Base-by-base conservation (phyloP, 768 basidiomycete genomes). In the Boletales sp. region DNA sequence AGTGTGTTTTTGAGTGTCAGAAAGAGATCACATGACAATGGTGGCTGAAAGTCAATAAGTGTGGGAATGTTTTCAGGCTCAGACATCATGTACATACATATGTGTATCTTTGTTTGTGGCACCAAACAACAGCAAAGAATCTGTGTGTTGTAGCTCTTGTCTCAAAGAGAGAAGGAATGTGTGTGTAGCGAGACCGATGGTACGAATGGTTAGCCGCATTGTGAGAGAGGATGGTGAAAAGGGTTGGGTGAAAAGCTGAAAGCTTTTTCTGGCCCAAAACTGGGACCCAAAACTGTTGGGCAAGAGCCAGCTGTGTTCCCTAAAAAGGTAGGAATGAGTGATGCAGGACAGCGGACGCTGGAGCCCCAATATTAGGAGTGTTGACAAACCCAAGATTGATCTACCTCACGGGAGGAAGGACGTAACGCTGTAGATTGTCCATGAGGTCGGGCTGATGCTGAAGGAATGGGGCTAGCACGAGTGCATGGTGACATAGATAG, bases 401-500 rank as follows among this genome's bases (percentile, higher is more conserved):
- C 34, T 17, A 48, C 27, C 40, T 35, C 11, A 39, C 18, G 0
- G 48, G 42, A 5, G 36, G 42, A 15, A 32, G 42, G 0, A 39
- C 24, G 13, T 43, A 35, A 0, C 27, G 18, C 2, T 8, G 0
- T 4, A 44, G 29, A 12, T 40, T 40, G 11, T 47, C 43, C 11
- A 50, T 11, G 2, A 36, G 1, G 0, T 45, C 31, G 11, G 27
- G 30, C 1, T 21, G 8, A 3, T 43, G 32, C 47, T 67, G 65
- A 0, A 68, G 59, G 52, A 63, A 69, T 2, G 58, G 63, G 40
- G 1, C 11, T 6, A 31, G 31, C 7, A 31, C 11, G 31, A 31
- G 31, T 6, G 62, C 55, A 37, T 71, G 71, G 13, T 66, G 50
- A 0, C 57, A 45, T 0, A 73, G 63, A 43, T 73, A 73, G 0